Conservation (phyloP, 208 protist genomes). For the Plasmodiophora brassicae region DNA sequence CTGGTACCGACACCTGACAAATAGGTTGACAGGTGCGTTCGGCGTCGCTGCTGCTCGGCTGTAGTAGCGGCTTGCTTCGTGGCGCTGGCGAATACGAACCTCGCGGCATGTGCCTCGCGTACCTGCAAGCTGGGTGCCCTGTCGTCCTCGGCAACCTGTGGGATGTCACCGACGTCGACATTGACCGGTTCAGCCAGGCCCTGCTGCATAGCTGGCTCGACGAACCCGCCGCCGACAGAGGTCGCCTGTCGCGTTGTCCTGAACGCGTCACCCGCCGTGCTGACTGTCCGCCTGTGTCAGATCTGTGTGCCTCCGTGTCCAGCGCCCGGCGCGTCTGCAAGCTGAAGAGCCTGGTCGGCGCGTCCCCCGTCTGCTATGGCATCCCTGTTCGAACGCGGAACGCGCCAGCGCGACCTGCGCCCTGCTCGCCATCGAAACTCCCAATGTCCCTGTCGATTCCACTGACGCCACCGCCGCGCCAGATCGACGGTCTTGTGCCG, state of each 20-base stretch:
- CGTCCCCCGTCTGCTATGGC: slow-evolving; percentile 66
- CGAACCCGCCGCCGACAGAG: not conserved
- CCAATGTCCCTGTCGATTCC: no score
- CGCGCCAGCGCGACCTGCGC: no score
- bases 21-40: not conserved
- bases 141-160: slow-evolving; percentile 69
- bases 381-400: slow-evolving; percentile 56
- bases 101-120: slow-evolving; percentile 48
- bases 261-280: not conserved
- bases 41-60: slow-evolving; percentile 62
- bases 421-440: no score
- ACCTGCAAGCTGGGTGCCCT: slow-evolving; percentile 57
- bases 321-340: slow-evolving; percentile 51
- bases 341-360: slow-evolving; percentile 61
- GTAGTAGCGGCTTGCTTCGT: slow-evolving; percentile 56
- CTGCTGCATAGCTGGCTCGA: slow-evolving; percentile 50
- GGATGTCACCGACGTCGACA: slow-evolving; percentile 75
- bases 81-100: slow-evolving; percentile 54
- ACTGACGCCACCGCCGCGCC: no score
- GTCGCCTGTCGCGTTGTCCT: not conserved
- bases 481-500: no score
- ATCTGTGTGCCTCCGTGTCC: slow-evolving; percentile 39
- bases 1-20: no score
- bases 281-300: not conserved
- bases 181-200: slow-evolving; percentile 58